Conservation (phyloP, 352 stramenopile species). For the Phytophthora multivora region DNA sequence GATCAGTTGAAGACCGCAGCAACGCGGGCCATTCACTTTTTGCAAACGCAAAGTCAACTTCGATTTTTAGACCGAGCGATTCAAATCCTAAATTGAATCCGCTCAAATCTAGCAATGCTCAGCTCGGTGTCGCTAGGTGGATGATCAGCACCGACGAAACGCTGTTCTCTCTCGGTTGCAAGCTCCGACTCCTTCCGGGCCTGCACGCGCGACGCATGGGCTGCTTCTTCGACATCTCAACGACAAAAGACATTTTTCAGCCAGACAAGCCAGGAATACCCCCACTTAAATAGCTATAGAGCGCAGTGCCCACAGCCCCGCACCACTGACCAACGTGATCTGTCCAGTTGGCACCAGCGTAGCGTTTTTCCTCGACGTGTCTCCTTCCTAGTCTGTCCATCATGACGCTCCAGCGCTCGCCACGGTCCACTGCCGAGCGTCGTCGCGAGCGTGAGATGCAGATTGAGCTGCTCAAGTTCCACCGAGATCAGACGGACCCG, state of each 20-base stretch:
- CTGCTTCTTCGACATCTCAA: constrained; percentile 21
- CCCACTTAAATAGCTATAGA: constrained; percentile 24
- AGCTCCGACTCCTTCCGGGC: constrained; percentile 20
- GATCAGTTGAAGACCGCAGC: constrained; percentile 21
- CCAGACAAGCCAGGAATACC: constrained; percentile 28
- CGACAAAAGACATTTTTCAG: constrained; percentile 6
- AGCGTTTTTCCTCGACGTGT: constrained; percentile 5
- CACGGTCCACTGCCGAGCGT: constrained; percentile 19
- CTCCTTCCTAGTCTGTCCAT: not conserved
- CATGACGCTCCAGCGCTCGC: constrained; percentile 24
- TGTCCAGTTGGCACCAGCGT: constrained; percentile 18
- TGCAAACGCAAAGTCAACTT: too few relatives aligned
- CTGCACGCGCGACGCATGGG: not conserved
- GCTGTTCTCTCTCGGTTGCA: constrained; percentile 23
- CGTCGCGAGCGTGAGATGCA: constrained; percentile 75
- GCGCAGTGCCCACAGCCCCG: not conserved
- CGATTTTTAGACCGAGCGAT: not conserved
- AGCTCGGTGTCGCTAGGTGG: not conserved
- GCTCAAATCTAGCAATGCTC: not conserved
- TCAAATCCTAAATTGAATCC: not conserved
- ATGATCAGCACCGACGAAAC: constrained; percentile 13
- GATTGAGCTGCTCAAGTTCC: constrained; percentile 70
- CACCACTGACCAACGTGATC: constrained; percentile 3
- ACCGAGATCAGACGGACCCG: constrained; percentile 48
- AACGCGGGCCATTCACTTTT: too few relatives aligned